Percentiles rank a stretch among this genome's conserved stretches.
phyloP scores from a whole-genome alignment of 2,329 filamentous ascomycete species.

The Waltergamsia citrina region DNA sequence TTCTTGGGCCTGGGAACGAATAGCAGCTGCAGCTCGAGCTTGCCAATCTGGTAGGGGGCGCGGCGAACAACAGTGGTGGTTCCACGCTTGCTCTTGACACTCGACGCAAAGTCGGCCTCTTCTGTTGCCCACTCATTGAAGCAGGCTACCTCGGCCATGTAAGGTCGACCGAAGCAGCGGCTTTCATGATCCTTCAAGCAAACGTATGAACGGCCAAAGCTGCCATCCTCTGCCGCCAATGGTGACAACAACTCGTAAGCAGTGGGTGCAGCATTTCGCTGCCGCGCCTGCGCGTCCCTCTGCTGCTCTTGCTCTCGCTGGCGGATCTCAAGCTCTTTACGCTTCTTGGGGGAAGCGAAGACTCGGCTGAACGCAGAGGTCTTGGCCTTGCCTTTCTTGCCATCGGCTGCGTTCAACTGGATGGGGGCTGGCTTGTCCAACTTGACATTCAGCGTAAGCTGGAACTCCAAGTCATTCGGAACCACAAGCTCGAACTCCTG shows the following conservation, averaged over 20 bases:
- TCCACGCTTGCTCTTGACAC: slow-evolving; percentile 88
- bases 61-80: slow-evolving; percentile 62
- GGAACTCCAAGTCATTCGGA: slow-evolving; percentile 96
- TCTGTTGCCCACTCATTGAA: slow-evolving; percentile 99
- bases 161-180: slow-evolving; percentile 78
- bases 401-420: slow-evolving; percentile 43
- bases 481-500: slow-evolving; percentile 98
- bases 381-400: slow-evolving; percentile 60
- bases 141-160: slow-evolving; percentile 81
- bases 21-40: slow-evolving; percentile 85
- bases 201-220: slow-evolving; percentile 89
- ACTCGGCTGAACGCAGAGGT: slow-evolving; percentile 85
- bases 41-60: slow-evolving; percentile 94
- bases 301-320: slow-evolving; percentile 70
- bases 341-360: slow-evolving; percentile 91
- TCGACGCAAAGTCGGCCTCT: slow-evolving; percentile 67
- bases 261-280: slow-evolving; percentile 54
- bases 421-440: slow-evolving; percentile 68
- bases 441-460: slow-evolving; percentile 93
- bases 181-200: slow-evolving; percentile 88
- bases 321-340: slow-evolving; percentile 83
- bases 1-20: slow-evolving; percentile 91
- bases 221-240: slow-evolving; percentile 81
- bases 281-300: slow-evolving; percentile 54
- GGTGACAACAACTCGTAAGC: slow-evolving; percentile 83